phyloP scores from a whole-genome alignment of 106 monocot genomes.

The Dioscorea zingiberensis region DNA sequence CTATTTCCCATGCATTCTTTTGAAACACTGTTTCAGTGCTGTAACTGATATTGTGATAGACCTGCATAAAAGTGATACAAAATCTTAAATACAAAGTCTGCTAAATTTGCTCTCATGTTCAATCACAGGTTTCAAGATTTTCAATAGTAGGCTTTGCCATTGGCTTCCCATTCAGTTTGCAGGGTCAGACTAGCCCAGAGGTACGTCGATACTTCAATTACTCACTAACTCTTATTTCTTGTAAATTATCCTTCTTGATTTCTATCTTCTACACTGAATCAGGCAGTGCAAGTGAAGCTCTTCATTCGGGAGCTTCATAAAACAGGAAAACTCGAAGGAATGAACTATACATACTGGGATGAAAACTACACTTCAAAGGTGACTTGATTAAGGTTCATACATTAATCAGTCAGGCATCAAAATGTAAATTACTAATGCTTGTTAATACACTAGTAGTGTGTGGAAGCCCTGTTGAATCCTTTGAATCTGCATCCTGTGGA shows the following conservation, averaged over 20 bases:
- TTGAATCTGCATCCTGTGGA: slow-evolving; percentile 62
- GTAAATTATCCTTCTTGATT: neutral
- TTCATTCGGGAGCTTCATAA: slow-evolving; percentile 61
- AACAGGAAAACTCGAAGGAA: slow-evolving; percentile 54
- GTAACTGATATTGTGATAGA: too few species aligned
- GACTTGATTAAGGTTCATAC: neutral
- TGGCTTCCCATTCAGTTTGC: slow-evolving; percentile 66
- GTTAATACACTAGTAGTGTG: slow-evolving; percentile 43
- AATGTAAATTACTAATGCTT: neutral
- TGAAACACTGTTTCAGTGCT: too few species aligned
- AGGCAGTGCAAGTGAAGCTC: slow-evolving; percentile 69
- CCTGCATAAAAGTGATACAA: too few species aligned
- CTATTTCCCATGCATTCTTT: too few species aligned
- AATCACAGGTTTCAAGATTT: slow-evolving; percentile 41
- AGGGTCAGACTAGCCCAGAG: slow-evolving; percentile 43
- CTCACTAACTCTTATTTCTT: neutral
- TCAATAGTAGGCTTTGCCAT: slow-evolving; percentile 65
- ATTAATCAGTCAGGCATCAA: neutral
- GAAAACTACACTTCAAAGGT: slow-evolving; percentile 93
- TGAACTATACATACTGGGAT: slow-evolving; percentile 82
- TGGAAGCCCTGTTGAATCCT: slow-evolving; percentile 64
- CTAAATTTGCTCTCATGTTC: neutral
- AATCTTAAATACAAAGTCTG: neutral
- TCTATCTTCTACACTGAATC: slow-evolving; percentile 8
- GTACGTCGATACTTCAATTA: slow-evolving; percentile 11